Base-by-base conservation (phyloP, 2,329 filamentous ascomycete genomes). In the Talaromyces amestolkiae region DNA sequence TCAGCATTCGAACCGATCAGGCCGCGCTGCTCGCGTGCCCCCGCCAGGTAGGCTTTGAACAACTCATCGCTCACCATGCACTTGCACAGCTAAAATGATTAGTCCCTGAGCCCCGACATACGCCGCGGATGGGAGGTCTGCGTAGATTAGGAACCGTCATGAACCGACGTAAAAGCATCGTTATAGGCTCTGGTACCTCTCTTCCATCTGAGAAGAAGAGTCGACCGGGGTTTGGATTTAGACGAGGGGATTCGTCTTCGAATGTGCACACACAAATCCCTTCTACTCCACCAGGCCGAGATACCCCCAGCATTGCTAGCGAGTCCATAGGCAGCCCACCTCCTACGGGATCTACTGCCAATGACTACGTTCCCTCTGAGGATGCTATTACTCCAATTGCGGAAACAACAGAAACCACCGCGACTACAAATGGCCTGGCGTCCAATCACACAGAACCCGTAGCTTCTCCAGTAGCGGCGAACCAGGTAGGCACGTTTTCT, bases 1-100 rank as follows among this genome's bases (percentile, higher is more conserved):
- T 70, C 83, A 86, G 68, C 83, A 82, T 67, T 87, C 85, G 65
- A 81, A 80, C 63, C 67, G 78, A 70, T 85, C 82, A 58, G 80
- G 74, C 22, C 76, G 74, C 63, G 70, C 70, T 65, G 70, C 69
- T 37, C 73, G 74, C 66, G 70, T 75, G 49, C 72, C 75, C 19
- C 74, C 77, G 67, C 73, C 61, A 75, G 75, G 73, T 74, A 68
- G 56, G 47, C 15, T 53, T 49, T 45, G 9, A 35, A 53, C 15
- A 39, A 17, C 39, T 22, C 33, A 41, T 41, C n/a, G 3, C 19
- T 31, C 27, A 37, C 41, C 49, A 24, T 31, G 24, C 37, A 13
- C 53, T 35, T 13, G 45, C 17, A 35, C 41, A 59, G 37, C 62
- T 69, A 45, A 67, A n/a, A 65, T 39, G 24, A 47, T 24, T 64